Percentiles rank a stretch among this genome's conserved stretches.
Evolutionary conservation across 352 stramenopile species (phyloP).

Genomic region (Thalassiosira oceanica): DNA sequence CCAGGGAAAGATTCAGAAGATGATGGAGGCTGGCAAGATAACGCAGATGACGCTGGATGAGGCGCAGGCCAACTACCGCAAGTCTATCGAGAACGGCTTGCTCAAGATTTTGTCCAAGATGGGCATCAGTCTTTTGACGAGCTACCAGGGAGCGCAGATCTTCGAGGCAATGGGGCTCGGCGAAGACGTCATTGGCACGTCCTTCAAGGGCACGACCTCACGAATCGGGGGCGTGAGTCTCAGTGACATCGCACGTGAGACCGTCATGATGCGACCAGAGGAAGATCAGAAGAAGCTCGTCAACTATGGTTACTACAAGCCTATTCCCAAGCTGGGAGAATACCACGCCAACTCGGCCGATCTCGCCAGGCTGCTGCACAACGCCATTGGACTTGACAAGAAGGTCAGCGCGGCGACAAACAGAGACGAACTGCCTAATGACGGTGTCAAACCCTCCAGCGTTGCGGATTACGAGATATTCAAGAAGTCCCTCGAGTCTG

Average conservation of each 20-base stretch:
- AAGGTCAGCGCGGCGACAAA: slow-evolving; percentile 65
- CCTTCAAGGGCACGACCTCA: slow-evolving; percentile 80
- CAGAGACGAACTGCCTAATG: slow-evolving; percentile 69
- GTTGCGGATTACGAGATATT: slow-evolving; percentile 85
- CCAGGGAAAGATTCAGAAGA: slow-evolving; percentile 74
- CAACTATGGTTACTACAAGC: slow-evolving; percentile 88
- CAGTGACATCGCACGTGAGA: slow-evolving; percentile 82
- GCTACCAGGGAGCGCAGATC: slow-evolving; percentile 94
- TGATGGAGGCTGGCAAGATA: slow-evolving; percentile 75
- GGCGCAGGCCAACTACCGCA: slow-evolving; percentile 84
- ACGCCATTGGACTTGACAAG: slow-evolving; percentile 82
- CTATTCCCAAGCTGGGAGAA: slow-evolving; percentile 78
- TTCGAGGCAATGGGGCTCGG: slow-evolving; percentile 94
- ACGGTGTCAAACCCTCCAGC: slow-evolving; percentile 74
- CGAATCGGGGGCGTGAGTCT: slow-evolving; percentile 86
- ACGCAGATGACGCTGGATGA: slow-evolving; percentile 63
- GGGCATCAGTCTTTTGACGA: slow-evolving; percentile 93
- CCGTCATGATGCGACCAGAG: slow-evolving; percentile 73
- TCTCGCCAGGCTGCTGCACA: slow-evolving; percentile 87
- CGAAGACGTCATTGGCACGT: slow-evolving; percentile 86
- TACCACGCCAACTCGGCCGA: slow-evolving; percentile 86
- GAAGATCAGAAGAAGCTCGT: slow-evolving; percentile 58
- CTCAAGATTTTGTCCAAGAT: slow-evolving; percentile 94
- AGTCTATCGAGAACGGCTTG: slow-evolving; percentile 82
- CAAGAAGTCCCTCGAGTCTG: slow-evolving; percentile 76